Conservation (phyloP, 2,329 filamentous ascomycete genomes). For the Fusarium ambrosium region DNA sequence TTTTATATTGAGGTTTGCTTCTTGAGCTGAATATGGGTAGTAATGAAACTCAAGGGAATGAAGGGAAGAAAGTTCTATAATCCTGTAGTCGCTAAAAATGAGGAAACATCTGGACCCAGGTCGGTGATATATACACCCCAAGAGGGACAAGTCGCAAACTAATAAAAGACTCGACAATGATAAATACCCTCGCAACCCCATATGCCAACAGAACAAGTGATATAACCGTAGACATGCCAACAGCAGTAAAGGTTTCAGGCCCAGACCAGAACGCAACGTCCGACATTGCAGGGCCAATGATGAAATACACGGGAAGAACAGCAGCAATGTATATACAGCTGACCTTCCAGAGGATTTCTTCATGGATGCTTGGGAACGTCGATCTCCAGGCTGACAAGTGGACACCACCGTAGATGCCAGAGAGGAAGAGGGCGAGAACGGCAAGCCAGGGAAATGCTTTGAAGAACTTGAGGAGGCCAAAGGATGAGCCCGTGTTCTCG, state of each 20-base stretch:
- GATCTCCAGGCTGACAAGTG: neutral
- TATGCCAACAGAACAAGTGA: neutral
- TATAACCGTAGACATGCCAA: neutral
- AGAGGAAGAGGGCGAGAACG: neutral
- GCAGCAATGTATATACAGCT: conserved; percentile 1
- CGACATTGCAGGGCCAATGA: neutral
- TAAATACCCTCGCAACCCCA: neutral
- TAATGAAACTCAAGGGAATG: neutral
- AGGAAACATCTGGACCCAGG: neutral
- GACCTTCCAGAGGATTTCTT: conserved; percentile 1
- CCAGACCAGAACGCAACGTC: neutral
- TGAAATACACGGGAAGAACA: neutral
- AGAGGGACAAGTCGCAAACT: neutral
- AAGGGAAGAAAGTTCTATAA: neutral
- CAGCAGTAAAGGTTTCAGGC: neutral
- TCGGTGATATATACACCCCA: neutral
- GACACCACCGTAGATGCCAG: neutral
- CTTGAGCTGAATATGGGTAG: too few species aligned
- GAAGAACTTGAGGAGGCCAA: neutral
- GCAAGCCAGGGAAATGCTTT: neutral
- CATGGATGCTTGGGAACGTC: neutral
- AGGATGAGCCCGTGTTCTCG: neutral
- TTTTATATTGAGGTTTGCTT: neutral
- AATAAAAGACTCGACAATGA: conserved; percentile 1
- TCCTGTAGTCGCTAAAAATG: neutral